Percentiles rank a stretch among this genome's conserved stretches.
These are phyloP conservation scores for Yamadazyma sp. DNA, from an alignment of 1,139 yeast species.

Conservation along the genomic window DNA sequence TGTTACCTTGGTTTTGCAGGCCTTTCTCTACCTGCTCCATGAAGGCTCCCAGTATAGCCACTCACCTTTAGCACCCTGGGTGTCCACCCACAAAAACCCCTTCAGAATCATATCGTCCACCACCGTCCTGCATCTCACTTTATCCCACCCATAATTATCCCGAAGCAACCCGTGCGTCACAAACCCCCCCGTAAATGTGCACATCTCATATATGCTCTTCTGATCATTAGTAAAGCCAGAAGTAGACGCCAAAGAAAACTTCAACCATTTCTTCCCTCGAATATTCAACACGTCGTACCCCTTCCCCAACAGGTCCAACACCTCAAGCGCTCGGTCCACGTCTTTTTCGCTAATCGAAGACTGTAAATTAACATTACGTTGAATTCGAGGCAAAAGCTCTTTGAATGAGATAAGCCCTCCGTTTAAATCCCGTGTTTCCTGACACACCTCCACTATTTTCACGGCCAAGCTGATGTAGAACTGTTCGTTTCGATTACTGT, in stretches of 20 bases:
- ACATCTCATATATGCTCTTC: slow-evolving; percentile 65
- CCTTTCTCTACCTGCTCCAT: slow-evolving; percentile 17
- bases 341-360: slow-evolving; percentile 20
- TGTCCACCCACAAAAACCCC: slow-evolving; percentile 84
- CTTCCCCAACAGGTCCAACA: slow-evolving; percentile 30
- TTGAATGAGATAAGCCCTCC: slow-evolving; percentile 76
- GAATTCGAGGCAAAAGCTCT: slow-evolving; percentile 46
- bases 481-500: slow-evolving; percentile 38
- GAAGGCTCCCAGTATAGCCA: slow-evolving; percentile 64
- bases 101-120: slow-evolving; percentile 76
- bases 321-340: slow-evolving; percentile 20
- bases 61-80: slow-evolving; percentile 48
- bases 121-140: slow-evolving; percentile 58
- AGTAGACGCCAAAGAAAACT: slow-evolving; percentile 34
- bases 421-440: slow-evolving; percentile 65
- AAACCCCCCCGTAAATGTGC: slow-evolving; percentile 65
- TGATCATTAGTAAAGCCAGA: slow-evolving; percentile 56
- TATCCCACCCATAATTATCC: slow-evolving; percentile 77
- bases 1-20: background rate
- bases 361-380: slow-evolving; percentile 21
- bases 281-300: slow-evolving; percentile 38
- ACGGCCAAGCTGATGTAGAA: slow-evolving; percentile 67
- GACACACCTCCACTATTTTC: slow-evolving; percentile 71
- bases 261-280: slow-evolving; percentile 40
- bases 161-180: slow-evolving; percentile 61